Base-by-base conservation (phyloP, 2,329 filamentous ascomycete genomes). In the Ophiognomonia clavigignenti-juglandacearum region DNA sequence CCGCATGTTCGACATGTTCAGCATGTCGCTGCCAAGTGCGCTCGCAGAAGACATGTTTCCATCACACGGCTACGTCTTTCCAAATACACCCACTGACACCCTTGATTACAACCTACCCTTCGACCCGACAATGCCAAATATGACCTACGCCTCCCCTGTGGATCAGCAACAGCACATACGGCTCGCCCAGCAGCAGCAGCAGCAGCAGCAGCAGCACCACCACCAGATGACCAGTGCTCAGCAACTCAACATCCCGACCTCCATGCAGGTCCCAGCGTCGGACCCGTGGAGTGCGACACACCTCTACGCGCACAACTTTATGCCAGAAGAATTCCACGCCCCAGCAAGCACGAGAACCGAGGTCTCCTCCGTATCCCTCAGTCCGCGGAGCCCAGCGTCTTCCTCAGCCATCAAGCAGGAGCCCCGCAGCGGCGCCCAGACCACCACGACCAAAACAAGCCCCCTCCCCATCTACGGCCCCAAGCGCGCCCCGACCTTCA, bases 251-350 rank as follows among this genome's bases (percentile, higher is more conserved):
- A n/a, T n/a, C n/a, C n/a, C n/a, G n/a, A n/a, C n/a, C n/a, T n/a
- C n/a, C n/a, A n/a, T n/a, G n/a, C n/a, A n/a, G n/a, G n/a, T n/a
- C n/a, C n/a, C n/a, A n/a, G n/a, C n/a, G n/a, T n/a, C n/a, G n/a
- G n/a, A n/a, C n/a, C n/a, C 72, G 29, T 77, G 74, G 74, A 64
- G 66, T 38, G 64, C 66, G 2, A 59, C 65, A 3, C 64, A 62
- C 24, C 54, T 68, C 2, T 60, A 64, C 32, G 20, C 34, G 59
- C 59, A 60, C 9, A 56, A 58, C 29, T 63, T 69, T 24, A 56
- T 66, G 18, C 66, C 68, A 56, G 69, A 72, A 26, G 64, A 70
- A 26, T 58, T 62, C 39, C 54, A 60, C 23, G 58, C 61, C 1
- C 59, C 58, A 1, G 37, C 37, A 6, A 39, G 45, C 9, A 47